A percentile compares a stretch with the other conserved stretches of the same genome.
Evolutionary conservation across 352 stramenopile species (phyloP).

Genomic region (Phytophthora kernoviae): DNA sequence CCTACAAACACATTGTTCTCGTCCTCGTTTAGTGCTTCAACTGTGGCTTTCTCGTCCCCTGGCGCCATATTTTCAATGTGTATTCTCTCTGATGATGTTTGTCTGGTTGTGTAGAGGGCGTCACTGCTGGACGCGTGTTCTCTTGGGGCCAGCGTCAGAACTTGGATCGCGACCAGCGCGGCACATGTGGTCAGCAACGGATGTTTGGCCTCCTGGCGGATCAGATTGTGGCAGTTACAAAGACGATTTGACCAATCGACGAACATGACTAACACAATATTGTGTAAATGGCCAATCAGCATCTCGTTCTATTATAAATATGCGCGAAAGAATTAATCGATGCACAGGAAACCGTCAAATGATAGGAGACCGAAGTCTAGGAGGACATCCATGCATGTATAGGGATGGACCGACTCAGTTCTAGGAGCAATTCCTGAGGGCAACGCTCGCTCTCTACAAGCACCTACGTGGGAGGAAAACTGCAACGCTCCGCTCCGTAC

Average conservation of each 20-base stretch:
- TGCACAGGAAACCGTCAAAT: no score
- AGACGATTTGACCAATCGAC: not conserved
- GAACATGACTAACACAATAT: no score
- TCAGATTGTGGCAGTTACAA: conserved; percentile 8
- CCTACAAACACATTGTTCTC: conserved; percentile 57
- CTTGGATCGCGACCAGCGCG: not conserved
- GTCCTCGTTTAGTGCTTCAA: conserved; percentile 9
- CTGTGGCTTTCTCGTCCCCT: conserved; percentile 15
- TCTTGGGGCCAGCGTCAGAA: conserved; percentile 21
- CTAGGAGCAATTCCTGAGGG: no score
- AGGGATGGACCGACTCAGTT: no score
- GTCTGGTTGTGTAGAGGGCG: not conserved
- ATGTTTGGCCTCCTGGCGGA: not conserved
- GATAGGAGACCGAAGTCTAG: no score
- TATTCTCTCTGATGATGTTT: not conserved
- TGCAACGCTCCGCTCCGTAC: no score
- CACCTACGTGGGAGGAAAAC: no score
- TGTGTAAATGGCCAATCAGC: no score
- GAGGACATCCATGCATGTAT: no score
- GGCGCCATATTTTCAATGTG: conserved; percentile 11
- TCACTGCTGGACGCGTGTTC: conserved; percentile 14
- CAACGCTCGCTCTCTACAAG: not conserved
- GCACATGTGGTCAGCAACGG: conserved; percentile 32
- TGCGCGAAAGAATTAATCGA: no score
- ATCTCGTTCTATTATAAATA: no score